Evolutionary conservation across 202 grass and related monocot genomes (phyloP), one percentile per base, ranked within the genome.

Genomic region (Hordeum pubiflorum): DNA sequence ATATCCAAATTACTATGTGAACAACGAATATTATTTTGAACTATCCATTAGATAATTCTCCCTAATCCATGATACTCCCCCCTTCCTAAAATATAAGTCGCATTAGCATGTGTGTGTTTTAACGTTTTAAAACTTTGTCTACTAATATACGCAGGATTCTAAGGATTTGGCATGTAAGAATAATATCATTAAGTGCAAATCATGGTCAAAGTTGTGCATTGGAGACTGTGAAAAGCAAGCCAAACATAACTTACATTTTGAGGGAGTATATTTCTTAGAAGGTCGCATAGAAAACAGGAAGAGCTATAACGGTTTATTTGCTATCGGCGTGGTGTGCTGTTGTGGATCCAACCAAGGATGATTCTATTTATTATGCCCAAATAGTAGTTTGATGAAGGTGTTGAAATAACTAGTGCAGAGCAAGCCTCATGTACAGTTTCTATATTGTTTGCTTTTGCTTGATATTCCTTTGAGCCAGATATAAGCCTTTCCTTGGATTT

Each of bases 381-480:
- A 87, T 33, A n/a, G 43, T 36, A 27, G 39, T 79, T 70, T 80
- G n/a, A 58, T 46, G 50, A 20, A 66, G 31, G 15, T 73, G 33
- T 64, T 72, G 39, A 68, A 26, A 66, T 38, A 83, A 27, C n/a
- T n/a, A 81, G 61, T 61, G 50, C 43, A 65, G 56, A 32, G 43
- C 48, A 27, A 69, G 31, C 55, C 52, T 82, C 14, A 54, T 60
- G 24, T 34, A 77, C 14, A 58, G 41, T 63, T 2, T 76, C 66
- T 71, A 27, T 69, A 38, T 61, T 22, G 4, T 68, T 27, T 66
- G n/a, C 11, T 66, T 60, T 79, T 70, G 34, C 10, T 72, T n/a
- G 36, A 40, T 81, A 77, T 77, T 69, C 56, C 50, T 69, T 76
- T 10, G 6, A 75, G 60, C 20, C 58, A 56, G 2, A 39, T 33